These are phyloP conservation scores for Parafenestella ontariensis DNA, from an alignment of 2,329 filamentous ascomycete species.

Conservation along the genomic window DNA sequence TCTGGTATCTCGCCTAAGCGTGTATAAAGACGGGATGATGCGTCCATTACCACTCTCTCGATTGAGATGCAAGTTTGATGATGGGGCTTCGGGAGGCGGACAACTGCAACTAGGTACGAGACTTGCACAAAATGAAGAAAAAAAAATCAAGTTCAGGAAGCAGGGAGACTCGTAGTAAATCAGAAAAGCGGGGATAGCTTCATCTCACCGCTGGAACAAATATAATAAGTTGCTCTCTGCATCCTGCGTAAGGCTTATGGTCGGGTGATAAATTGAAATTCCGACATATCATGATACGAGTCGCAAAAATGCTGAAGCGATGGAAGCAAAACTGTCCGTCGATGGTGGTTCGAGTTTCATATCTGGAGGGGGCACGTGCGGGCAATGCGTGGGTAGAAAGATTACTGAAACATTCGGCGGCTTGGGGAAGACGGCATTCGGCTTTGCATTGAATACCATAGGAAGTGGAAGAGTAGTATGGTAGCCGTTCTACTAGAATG, in stretches of 20 bases:
- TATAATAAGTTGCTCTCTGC: no score
- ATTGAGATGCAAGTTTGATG: no score
- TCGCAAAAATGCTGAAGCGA: constrained; percentile 26
- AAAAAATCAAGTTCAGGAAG: no score
- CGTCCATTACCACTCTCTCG: constrained; percentile 27
- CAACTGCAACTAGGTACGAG: no score
- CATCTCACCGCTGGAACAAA: no score
- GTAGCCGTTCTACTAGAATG: no score
- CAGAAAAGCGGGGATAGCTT: no score
- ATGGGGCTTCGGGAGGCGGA: no score
- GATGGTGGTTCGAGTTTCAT: constrained; percentile 41
- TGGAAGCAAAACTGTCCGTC: constrained; percentile 7
- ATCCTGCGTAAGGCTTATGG: background rate
- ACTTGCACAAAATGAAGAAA: no score
- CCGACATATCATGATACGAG: constrained; percentile 12
- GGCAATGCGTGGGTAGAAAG: background rate
- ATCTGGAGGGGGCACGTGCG: background rate
- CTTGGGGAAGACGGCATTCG: background rate
- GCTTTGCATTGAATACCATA: no score
- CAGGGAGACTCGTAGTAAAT: no score
- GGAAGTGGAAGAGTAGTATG: no score
- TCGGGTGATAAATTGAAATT: constrained; percentile 16
- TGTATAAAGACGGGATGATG: constrained; percentile 40
- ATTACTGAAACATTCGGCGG: background rate
- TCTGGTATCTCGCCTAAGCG: constrained; percentile 42